Base-by-base conservation (phyloP, 164 flowering plant genomes). In the Tetracentron sinense region DNA sequence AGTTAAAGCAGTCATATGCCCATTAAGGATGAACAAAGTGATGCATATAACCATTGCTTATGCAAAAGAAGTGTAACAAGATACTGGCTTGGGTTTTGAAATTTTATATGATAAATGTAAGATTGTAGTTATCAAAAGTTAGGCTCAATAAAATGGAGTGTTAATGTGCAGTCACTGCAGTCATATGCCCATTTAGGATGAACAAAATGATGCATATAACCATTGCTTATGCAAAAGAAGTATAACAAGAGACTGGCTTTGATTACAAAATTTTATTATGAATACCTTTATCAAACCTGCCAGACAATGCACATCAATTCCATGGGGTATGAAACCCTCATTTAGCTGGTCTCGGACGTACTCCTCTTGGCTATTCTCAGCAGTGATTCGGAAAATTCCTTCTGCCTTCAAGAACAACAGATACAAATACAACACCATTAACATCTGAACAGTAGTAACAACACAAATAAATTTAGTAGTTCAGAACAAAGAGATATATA, bases 241-340 rank as follows among this genome's bases (percentile, higher is more conserved):
- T 20, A 23, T 51, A 2, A 23, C 55, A 23, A 11, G 23, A 11
- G 29, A 51, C 7, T 75, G 85, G 89, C n/a, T n/a, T n/a, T n/a
- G n/a, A n/a, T n/a, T n/a, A n/a, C n/a, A n/a, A n/a, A n/a, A n/a
- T n/a, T n/a, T n/a, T n/a, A n/a, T n/a, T n/a, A n/a, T 27, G 33
- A 27, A 23, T 75, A 87, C 92, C 90, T 87, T 87, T 57, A 87
- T 83, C 63, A 87, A 65, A 31, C 92, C 88, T 6, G 90, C 83
- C 70, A 87, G 71, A 60, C 90, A 87, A 61, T 87, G 90, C 67
- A 87, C 84, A 61, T 87, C 93, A 29, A 87, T 81, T 63, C 83
- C 86, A 50, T 46, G 78, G 7, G 90, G 90, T 38, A 85, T 78
- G 14, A 82, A 55, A 6, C 93, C 93, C 65, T 55, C 73, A 67